Base-by-base conservation (phyloP, 352 stramenopile species). In the Phytophthora brassicae region DNA sequence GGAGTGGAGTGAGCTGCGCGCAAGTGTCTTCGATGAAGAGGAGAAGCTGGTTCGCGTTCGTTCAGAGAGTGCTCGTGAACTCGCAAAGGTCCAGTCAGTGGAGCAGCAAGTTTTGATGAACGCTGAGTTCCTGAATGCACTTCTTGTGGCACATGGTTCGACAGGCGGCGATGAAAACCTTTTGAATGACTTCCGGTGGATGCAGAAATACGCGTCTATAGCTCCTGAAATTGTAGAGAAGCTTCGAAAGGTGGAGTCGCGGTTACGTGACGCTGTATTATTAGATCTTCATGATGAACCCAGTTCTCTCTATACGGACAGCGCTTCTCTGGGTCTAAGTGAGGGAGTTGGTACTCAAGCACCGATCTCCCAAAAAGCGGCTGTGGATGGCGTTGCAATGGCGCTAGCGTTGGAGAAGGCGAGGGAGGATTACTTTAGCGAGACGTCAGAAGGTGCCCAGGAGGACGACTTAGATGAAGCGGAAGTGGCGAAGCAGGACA, bases 71-170 rank as follows among this genome's bases (percentile, higher is more conserved):
- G 51, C 56, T 1, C 67, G 68, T 38, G 75, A 86, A 38, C 47
- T 78, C 8, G 49, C 66, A 13, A 76, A 73, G 66, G 45, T 84
- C 8, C 50, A 76, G 38, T 80, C 60, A 6, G 68, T 69, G 3
- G 79, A 91, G 50, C 70, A 87, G 23, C 65, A 87, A 31, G 64
- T 91, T 2, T 39, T 91, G 56, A 69, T 76, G 33, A 87, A 88
- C 46, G 67, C 75, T 16, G 79, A 89, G 46, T 90, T 88, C 42
- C 24, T 90, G 45, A 75, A 82, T 36, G 70, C 75, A 11, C 49
- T 88, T 43, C 39, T 84, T 26, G 66, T 65, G 16, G 60, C 64
- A 4, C 68, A 75, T 23, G 64, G 54, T 4, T 75, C 68, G 38
- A 66, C 33, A 19, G 54, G 54, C 26, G 41, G 60, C 8, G 64